Evolutionary conservation across 805 yeast genomes (phyloP), one percentile per base, ranked within the genome.

Genomic region (Pichia nanzhaoensis): DNA sequence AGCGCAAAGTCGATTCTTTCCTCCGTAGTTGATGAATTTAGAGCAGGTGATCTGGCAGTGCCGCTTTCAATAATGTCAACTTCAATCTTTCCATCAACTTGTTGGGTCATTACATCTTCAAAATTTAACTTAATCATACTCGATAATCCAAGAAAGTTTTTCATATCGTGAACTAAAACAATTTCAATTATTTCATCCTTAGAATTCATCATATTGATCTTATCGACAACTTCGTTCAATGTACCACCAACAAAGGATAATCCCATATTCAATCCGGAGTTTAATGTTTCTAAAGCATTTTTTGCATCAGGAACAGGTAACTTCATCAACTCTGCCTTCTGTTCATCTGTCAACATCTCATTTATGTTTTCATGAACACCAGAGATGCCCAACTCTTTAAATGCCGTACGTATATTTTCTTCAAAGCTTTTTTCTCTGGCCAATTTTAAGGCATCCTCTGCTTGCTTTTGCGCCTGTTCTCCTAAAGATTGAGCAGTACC

Each of bases 81-180:
- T 42, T 76, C 74, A 39, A 84, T 81, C 14, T 82, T 85, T 34
- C 90, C 91, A 59, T 84, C 89, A 3, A 84, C 91, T 59, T 84
- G 91, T 20, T 70, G 55, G 42, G 70, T 68, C 75, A 84, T 73
- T 12, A 82, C 88, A 42, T 66, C 68, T 52, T 75, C 75, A 59
- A 84, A 84, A 51, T 76, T 77, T 39, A 65, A 60, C 42, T 71
- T 71, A 13, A 81, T 73, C 49, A 80, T 67, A 47, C 66, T 63
- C 2, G 42, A 17, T 13, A 41, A 34, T 6, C 39, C 42, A 16
- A 38, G n/a, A 56, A 78, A 72, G 56, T 80, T 78, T 39, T 70
- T 67, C 56, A 82, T 66, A 59, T 84, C 91, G 57, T 82, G 84
- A n/a, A 81, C 77, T 38, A 84, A 71, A 48, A 77, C 78, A 37